Evolutionary conservation across 805 yeast species (phyloP).

Genomic region (Nakazawaea laoshanensis): DNA sequence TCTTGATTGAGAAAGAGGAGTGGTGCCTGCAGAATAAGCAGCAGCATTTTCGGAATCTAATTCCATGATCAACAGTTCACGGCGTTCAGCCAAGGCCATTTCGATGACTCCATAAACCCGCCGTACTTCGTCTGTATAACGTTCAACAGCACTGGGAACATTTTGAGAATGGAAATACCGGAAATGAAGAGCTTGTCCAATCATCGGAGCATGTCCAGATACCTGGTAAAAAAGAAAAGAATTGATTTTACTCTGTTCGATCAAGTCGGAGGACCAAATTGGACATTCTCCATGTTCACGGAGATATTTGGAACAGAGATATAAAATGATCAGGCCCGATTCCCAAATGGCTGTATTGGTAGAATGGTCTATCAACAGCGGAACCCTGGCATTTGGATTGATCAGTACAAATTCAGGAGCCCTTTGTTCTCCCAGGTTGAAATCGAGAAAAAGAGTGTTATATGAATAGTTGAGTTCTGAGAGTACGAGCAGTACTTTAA

Average conservation of each 20-base stretch:
- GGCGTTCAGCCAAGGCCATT: slow-evolving; percentile 87
- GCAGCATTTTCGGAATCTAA: slow-evolving; percentile 82
- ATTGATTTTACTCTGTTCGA: slow-evolving; percentile 76
- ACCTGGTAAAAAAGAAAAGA: slow-evolving; percentile 94
- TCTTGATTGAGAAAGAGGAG: slow-evolving; percentile 76
- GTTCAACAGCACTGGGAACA: slow-evolving; percentile 81
- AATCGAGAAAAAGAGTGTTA: slow-evolving; percentile 78
- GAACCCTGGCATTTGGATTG: slow-evolving; percentile 94
- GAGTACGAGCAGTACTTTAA: slow-evolving; percentile 86
- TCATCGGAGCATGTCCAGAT: slow-evolving; percentile 98
- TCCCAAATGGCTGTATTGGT: slow-evolving; percentile 86
- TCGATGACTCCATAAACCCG: slow-evolving; percentile 91
- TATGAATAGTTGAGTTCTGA: slow-evolving; percentile 76
- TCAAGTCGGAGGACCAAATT: slow-evolving; percentile 70
- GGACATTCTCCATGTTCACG: slow-evolving; percentile 61
- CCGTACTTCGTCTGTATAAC: slow-evolving; percentile 88
- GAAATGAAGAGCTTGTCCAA: slow-evolving; percentile 94
- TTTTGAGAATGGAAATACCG: slow-evolving; percentile 81
- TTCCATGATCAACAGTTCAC: slow-evolving; percentile 87
- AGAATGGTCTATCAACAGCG: slow-evolving; percentile 86
- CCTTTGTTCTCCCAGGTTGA: slow-evolving; percentile 82
- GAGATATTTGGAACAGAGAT: slow-evolving; percentile 61
- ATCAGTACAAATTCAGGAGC: slow-evolving; percentile 91
- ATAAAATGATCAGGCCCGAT: slow-evolving; percentile 84
- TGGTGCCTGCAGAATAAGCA: slow-evolving; percentile 79